Evolutionary conservation across 495 filamentous ascomycete genomes (phyloP), one percentile per base, ranked within the genome.

Genomic region (Trypethelium eluteriae): DNA sequence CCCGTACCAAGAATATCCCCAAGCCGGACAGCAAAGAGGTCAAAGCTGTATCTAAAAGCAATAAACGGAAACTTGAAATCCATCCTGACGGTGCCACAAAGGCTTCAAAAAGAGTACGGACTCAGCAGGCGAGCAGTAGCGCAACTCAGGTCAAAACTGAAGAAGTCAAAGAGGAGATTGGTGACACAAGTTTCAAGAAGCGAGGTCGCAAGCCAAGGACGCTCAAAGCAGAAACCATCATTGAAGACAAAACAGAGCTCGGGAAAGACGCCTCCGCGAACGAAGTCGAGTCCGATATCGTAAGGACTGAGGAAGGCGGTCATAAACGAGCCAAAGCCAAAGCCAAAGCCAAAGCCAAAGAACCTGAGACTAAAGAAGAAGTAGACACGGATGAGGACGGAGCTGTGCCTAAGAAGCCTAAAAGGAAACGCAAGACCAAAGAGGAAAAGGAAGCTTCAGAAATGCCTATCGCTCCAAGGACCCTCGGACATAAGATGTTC

Each of bases 401-500:
- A 6, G 72, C 72, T 63, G 65, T 70, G 18, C 61, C 67, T 25
- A 82, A 80, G 62, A 70, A 72, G 49, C 35, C 64, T 63, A 69
- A 65, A 59, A 64, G 59, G 70, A 83, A 84, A 69, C 77, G 73
- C 63, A 85, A 81, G 71, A 78, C 79, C n/a, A 78, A 81, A 53
- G 72, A 74, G 9, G 80, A 80, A 62, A 70, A 77, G n/a, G 68
- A 72, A 25, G 78, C 79, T n/a, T 76, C 81, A 56, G 72, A 70
- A 39, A 83, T 90, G 81, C 88, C 90, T 0, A 74, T 96, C 6
- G 88, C 86, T 39, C 74, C 82, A 14, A 81, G 94, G 38, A 89
- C 91, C 0, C 75, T 81, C 3, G 85, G 86, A 0, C 76, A 93
- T 67, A 88, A 88, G 67, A 89, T 97, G 84, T 84, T 89, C 68